phyloP scores from a whole-genome alignment of 2,329 filamentous ascomycete species.

The Ascochyta koolunga region DNA sequence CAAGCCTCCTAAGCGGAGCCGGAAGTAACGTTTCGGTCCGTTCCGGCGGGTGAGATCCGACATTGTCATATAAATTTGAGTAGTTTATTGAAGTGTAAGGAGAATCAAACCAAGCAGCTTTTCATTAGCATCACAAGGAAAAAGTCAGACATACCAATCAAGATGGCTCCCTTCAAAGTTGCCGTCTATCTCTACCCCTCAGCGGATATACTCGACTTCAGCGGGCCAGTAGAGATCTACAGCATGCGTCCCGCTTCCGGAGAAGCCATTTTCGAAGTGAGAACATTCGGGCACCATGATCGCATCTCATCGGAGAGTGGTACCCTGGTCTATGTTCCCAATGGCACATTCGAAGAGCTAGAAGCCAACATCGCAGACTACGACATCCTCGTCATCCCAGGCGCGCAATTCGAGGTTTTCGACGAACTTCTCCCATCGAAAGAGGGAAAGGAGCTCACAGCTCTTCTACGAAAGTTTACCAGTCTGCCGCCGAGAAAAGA shows the following conservation, averaged over 20 bases:
- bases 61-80: background rate
- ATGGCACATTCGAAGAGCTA: constrained; percentile 38
- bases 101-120: background rate
- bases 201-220: constrained; percentile 52
- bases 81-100: background rate
- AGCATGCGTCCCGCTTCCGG: constrained; percentile 35
- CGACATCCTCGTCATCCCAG: constrained; percentile 51
- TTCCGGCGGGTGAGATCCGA: background rate
- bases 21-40: constrained; percentile 2
- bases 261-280: constrained; percentile 40
- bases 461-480: constrained; percentile 32
- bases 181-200: constrained; percentile 48
- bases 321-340: constrained; percentile 40
- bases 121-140: background rate
- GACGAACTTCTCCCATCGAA: constrained; percentile 28
- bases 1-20: background rate
- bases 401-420: constrained; percentile 38
- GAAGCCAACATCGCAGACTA: constrained; percentile 36
- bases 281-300: constrained; percentile 41
- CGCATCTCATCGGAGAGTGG: constrained; percentile 29
- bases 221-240: constrained; percentile 49
- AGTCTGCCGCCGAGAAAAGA: constrained; percentile 29
- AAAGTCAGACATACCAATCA: background rate
- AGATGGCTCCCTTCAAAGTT: constrained; percentile 42
- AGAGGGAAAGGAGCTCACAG: constrained; percentile 23